These are phyloP conservation scores for Acacia pycnantha DNA, from an alignment of 331 rosid species.

Conservation along the genomic window DNA sequence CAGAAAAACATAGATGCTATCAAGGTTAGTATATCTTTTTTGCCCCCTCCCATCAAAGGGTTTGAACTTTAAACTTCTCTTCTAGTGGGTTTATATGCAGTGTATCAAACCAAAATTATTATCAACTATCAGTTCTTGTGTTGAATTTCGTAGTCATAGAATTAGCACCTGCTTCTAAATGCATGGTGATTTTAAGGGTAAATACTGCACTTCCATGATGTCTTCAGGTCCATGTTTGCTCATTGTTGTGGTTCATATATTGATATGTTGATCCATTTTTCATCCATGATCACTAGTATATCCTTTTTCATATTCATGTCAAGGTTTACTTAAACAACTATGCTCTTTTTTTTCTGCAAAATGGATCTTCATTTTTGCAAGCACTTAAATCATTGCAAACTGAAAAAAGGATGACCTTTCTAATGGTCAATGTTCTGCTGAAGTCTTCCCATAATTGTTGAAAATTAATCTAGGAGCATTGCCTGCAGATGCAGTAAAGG, in stretches of 20 bases:
- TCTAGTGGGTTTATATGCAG: slow-evolving; percentile 22
- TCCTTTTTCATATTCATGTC: neutral
- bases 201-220: neutral
- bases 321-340: neutral
- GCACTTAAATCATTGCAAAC: neutral
- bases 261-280: slow-evolving; percentile 1
- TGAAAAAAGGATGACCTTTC: slow-evolving; percentile 10
- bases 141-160: neutral
- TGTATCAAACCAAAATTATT: slow-evolving; percentile 11
- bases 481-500: slow-evolving; percentile 7
- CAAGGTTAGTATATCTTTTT: slow-evolving; percentile 61
- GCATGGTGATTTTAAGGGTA: slow-evolving; percentile 15
- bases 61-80: slow-evolving; percentile 16
- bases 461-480: slow-evolving; percentile 19
- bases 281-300: neutral
- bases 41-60: neutral
- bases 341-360: neutral
- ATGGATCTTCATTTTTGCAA: slow-evolving; percentile 2
- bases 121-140: slow-evolving; percentile 5
- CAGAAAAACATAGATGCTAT: slow-evolving; percentile 92
- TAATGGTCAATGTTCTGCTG: neutral
- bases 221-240: neutral
- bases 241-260: neutral
- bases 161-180: slow-evolving; percentile 26
- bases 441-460: slow-evolving; percentile 22